These are phyloP conservation scores for Ophiostoma tasmaniense DNA, from an alignment of 2,329 filamentous ascomycete species.

Conservation along the genomic window DNA sequence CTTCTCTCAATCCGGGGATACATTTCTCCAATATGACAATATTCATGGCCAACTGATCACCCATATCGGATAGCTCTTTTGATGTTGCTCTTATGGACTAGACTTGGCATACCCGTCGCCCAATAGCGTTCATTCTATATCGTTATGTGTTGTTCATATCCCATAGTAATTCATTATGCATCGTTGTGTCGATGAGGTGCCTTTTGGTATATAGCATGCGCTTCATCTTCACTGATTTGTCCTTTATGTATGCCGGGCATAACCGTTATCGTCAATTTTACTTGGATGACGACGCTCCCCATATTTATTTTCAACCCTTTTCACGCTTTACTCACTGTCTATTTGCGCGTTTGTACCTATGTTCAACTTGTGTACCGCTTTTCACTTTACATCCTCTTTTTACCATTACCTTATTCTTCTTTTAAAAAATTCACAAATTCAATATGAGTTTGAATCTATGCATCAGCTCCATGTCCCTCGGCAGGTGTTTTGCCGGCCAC, in stretches of 20 bases:
- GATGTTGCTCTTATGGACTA: background rate
- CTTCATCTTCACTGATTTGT: background rate
- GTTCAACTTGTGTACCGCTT: background rate
- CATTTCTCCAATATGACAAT: background rate
- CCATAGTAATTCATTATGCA: background rate
- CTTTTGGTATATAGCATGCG: background rate
- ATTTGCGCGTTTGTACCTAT: background rate
- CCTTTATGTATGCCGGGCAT: background rate
- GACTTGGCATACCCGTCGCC: background rate
- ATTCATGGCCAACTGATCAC: background rate
- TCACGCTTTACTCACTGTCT: background rate
- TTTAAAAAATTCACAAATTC: background rate
- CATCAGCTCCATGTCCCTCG: conserved; percentile 20
- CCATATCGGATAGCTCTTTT: background rate
- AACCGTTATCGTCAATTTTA: background rate
- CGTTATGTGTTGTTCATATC: background rate
- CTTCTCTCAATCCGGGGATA: background rate
- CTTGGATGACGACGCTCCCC: conserved; percentile 1
- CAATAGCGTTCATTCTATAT: background rate
- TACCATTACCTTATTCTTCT: background rate
- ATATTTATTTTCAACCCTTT: background rate
- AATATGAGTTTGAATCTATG: conserved; percentile 18
- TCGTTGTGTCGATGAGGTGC: background rate
- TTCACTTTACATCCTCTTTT: background rate
- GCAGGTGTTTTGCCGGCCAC: conserved; percentile 18